Percentiles rank a stretch among this genome's conserved stretches.
Evolutionary conservation across 495 filamentous ascomycete species (phyloP).

Genomic region (Neurospora terricola): DNA sequence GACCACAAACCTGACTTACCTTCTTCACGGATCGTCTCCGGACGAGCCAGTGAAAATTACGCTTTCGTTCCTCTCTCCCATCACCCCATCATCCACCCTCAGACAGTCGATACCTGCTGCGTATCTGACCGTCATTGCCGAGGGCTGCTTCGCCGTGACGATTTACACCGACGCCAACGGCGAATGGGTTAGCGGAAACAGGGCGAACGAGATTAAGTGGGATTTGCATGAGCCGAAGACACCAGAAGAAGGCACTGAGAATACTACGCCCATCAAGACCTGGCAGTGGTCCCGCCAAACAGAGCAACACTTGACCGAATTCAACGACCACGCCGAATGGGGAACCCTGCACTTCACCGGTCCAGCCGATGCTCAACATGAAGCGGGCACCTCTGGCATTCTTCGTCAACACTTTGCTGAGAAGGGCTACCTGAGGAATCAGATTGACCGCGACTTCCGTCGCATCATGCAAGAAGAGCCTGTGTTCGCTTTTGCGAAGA

Average conservation of each 20-base stretch:
- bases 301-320: slow-evolving; percentile 67
- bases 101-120: slow-evolving; percentile 85
- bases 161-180: slow-evolving; percentile 86
- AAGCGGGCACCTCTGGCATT: slow-evolving; percentile 58
- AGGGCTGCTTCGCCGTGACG: slow-evolving; percentile 62
- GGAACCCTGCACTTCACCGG: slow-evolving; percentile 70
- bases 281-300: slow-evolving; percentile 52
- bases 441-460: slow-evolving; percentile 53
- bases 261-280: slow-evolving; percentile 32
- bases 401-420: slow-evolving; percentile 67
- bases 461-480: slow-evolving; percentile 76
- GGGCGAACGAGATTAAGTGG: slow-evolving; percentile 61
- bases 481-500: slow-evolving; percentile 84
- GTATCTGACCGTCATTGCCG: slow-evolving; percentile 68
- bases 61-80: slow-evolving; percentile 83
- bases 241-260: not conserved
- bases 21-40: slow-evolving; percentile 41
- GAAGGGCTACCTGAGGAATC: slow-evolving; percentile 48
- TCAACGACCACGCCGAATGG: slow-evolving; percentile 76
- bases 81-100: slow-evolving; percentile 85
- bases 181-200: slow-evolving; percentile 75
- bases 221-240: slow-evolving; percentile 36
- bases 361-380: slow-evolving; percentile 51
- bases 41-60: slow-evolving; percentile 46
- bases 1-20: slow-evolving; percentile 84